phyloP scores from a whole-genome alignment of 768 basidiomycete genomes.

The Auriculariales sp. region DNA sequence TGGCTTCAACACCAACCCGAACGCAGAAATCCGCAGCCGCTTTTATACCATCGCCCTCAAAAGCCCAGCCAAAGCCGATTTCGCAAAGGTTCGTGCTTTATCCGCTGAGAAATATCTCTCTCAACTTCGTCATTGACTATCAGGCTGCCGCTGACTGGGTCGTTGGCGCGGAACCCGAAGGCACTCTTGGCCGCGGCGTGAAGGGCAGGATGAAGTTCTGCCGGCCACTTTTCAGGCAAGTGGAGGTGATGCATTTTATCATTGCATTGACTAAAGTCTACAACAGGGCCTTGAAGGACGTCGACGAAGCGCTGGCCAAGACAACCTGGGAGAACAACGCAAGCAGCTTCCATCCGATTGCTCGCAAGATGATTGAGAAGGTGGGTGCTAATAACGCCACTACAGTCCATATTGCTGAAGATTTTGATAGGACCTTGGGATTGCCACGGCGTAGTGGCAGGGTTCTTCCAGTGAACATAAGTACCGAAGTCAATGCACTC shows the following conservation, averaged over 20 bases:
- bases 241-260: neutral
- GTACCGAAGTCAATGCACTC: too few species aligned
- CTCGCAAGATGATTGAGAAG: conserved; percentile 61
- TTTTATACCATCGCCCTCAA: conserved; percentile 62
- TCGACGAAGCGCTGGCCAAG: conserved; percentile 38
- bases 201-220: conserved; percentile 84
- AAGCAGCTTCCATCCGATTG: conserved; percentile 60
- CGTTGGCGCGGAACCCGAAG: conserved; percentile 34
- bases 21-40: conserved; percentile 64
- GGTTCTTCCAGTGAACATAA: too few species aligned
- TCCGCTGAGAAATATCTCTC: too few species aligned
- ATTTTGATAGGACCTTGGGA: too few species aligned
- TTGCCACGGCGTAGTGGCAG: too few species aligned
- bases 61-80: conserved; percentile 30
- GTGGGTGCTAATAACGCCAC: conserved; percentile 18
- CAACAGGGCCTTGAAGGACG: conserved; percentile 34
- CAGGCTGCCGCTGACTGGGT: conserved; percentile 55
- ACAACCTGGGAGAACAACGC: conserved; percentile 32
- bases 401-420: neutral
- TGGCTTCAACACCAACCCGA: conserved; percentile 38
- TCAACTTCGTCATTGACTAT: too few species aligned
- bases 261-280: too few species aligned
- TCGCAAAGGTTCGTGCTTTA: too few species aligned
- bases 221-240: conserved; percentile 37
- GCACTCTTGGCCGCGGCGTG: conserved; percentile 30